These are phyloP conservation scores for Ceratorhiza oryzae-sativae DNA, from an alignment of 1,284 basidiomycete species.

Conservation along the genomic window DNA sequence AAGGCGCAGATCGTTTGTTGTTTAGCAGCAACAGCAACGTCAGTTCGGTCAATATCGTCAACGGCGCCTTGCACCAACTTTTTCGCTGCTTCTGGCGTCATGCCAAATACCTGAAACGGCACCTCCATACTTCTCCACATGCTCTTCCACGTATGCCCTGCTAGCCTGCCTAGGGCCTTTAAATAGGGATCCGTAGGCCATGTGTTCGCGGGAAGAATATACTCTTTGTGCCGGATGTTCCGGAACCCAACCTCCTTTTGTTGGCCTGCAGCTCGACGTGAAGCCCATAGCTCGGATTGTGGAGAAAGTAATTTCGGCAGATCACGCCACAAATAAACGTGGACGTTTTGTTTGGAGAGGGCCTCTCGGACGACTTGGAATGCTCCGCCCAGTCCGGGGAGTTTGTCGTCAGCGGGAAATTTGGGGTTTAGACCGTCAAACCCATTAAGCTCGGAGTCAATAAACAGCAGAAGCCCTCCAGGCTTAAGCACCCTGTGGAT, in stretches of 20 bases:
- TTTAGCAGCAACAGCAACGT: not conserved
- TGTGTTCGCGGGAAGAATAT: not conserved
- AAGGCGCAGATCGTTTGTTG: not conserved
- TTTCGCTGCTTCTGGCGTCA: not conserved
- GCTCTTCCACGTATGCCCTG: not conserved
- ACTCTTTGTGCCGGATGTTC: not conserved
- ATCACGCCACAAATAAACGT: not conserved
- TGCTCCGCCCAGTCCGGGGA: not conserved
- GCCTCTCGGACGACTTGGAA: not conserved
- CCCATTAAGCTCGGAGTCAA: not conserved
- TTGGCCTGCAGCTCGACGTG: not conserved
- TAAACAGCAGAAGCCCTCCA: not conserved
- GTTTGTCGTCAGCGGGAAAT: not conserved
- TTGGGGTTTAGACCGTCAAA: not conserved
- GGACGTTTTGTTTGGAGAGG: not conserved
- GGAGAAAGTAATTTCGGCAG: not conserved
- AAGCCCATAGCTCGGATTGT: not conserved
- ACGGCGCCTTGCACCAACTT: not conserved
- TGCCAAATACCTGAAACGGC: not conserved
- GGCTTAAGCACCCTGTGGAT: slow-evolving; percentile 5
- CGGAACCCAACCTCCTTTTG: not conserved
- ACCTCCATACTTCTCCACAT: slow-evolving; percentile 12
- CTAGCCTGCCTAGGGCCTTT: not conserved
- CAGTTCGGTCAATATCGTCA: not conserved
- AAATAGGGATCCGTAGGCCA: not conserved